Evolutionary conservation across 306 rosid species (phyloP).

Genomic region (Casuarina cunninghamiana): DNA sequence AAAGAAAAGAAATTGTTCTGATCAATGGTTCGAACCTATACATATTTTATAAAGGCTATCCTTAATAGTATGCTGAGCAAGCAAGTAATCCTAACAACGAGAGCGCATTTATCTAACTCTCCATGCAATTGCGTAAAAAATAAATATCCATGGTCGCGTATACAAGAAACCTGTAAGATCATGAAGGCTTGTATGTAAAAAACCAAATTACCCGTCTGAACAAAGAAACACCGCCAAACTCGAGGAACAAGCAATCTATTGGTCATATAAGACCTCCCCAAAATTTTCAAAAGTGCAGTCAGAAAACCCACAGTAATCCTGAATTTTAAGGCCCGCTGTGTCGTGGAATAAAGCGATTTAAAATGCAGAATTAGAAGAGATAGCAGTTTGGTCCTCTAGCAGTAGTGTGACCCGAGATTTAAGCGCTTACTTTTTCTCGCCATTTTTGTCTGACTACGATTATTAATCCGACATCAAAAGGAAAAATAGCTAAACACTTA

Average conservation of each 20-base stretch:
- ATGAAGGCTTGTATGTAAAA: not conserved
- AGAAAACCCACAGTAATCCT: not conserved
- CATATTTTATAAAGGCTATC: not conserved
- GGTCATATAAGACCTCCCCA: not conserved
- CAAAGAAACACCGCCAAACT: not conserved
- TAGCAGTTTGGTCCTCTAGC: not conserved
- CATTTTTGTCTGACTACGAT: not conserved
- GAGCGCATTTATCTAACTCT: too few relatives aligned
- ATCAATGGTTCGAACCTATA: not conserved
- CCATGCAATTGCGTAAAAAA: too few relatives aligned
- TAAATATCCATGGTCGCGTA: too few relatives aligned
- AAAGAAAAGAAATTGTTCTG: not conserved
- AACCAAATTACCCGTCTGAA: not conserved
- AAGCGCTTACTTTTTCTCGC: not conserved
- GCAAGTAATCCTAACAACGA: not conserved
- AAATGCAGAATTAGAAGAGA: not conserved
- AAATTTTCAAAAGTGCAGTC: not conserved
- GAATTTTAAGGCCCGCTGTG: not conserved
- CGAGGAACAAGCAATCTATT: not conserved
- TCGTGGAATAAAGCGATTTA: not conserved
- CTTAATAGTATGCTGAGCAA: not conserved
- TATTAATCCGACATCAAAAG: not conserved
- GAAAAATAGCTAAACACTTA: not conserved
- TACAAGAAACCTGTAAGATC: not conserved
- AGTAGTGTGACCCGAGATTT: not conserved